Percentiles rank a stretch among this genome's conserved stretches.
Evolutionary conservation across 139 green algal genomes (phyloP).

Genomic region (Chlorella sp.): DNA sequence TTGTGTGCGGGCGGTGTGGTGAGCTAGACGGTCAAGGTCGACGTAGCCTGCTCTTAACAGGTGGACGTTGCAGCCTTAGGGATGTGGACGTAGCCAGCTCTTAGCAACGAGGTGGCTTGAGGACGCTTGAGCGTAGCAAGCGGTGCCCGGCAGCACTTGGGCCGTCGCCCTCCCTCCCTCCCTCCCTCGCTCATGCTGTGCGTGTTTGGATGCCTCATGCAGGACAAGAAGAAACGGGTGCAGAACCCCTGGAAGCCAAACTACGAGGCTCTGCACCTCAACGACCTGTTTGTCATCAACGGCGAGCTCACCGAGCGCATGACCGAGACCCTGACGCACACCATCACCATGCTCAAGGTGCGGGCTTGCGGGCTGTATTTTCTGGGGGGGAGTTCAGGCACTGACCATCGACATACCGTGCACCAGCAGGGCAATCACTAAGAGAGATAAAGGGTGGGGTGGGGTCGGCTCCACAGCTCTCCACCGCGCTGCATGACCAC

Average conservation of each 20-base stretch:
- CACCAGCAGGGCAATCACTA: too few species aligned
- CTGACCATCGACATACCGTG: neutral
- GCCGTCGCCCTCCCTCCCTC: neutral
- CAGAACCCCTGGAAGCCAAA: constrained; percentile 9
- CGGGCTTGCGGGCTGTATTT: neutral
- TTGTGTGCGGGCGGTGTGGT: too few species aligned
- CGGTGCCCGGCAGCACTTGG: neutral
- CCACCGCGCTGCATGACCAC: neutral
- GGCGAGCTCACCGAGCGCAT: constrained; percentile 8
- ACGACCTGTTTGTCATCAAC: neutral
- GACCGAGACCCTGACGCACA: neutral
- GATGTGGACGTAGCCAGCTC: too few species aligned
- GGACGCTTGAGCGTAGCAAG: too few species aligned
- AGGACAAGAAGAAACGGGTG: neutral
- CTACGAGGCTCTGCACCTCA: neutral
- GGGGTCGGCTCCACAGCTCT: neutral
- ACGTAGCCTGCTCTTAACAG: neutral
- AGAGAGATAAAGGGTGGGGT: too few species aligned
- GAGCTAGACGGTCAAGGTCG: neutral
- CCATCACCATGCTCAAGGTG: constrained; percentile 5
- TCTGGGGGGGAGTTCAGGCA: neutral
- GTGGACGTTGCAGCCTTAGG: neutral
- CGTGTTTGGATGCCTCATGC: neutral
- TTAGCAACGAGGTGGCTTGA: too few species aligned
- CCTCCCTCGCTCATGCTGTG: neutral